Base-by-base conservation (phyloP, 176 grass and related monocot genomes). In the Eleusine coracana region DNA sequence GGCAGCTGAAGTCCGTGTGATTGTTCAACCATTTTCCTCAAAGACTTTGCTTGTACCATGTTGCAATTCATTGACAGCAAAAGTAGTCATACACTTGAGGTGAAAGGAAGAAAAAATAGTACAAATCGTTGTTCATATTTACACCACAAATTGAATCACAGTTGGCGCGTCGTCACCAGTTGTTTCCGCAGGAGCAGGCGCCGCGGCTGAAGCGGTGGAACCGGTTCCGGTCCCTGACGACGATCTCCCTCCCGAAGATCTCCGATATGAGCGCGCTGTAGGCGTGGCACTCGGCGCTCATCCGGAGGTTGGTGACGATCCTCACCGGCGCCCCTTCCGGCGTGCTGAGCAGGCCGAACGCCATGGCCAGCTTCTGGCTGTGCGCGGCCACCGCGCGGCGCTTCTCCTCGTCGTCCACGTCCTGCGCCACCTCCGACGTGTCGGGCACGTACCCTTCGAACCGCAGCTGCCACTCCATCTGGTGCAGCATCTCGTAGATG, bases 351-450 rank as follows among this genome's bases (percentile, higher is more conserved):
- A 97, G 79, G 23, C 86, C 87, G 68, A 94, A 97, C 66, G 94
- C 94, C 67, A 94, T 90, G 20, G 94, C 94, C 50, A 97, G 92
- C 87, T 97, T 94, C 83, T 97, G 91, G 78, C 94, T 94, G 68
- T 92, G 87, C 64, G 70, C 83, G 8, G 61, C 51, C 10, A 89
- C 27, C 62, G 70, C 46, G 29, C 73, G 68, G 78, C 52, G 77
- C 87, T 91, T 97, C 86, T 97, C 94, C 59, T 93, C 89, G 13
- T 91, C 89, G 23, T 67, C 79, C 13, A 75, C 86, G 42, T 86
- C 84, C 31, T 85, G 55, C 29, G 83, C 76, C 82, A 92, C 83
- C 45, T 88, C 85, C 42, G 94, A 94, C 71, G 89, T 92, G 70
- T 94, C 92, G 0, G 89, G 85, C 7, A 3, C 63, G 76, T 97